Conservation (phyloP, 2,329 filamentous ascomycete genomes). For the Neocatenulostroma microsporum region DNA sequence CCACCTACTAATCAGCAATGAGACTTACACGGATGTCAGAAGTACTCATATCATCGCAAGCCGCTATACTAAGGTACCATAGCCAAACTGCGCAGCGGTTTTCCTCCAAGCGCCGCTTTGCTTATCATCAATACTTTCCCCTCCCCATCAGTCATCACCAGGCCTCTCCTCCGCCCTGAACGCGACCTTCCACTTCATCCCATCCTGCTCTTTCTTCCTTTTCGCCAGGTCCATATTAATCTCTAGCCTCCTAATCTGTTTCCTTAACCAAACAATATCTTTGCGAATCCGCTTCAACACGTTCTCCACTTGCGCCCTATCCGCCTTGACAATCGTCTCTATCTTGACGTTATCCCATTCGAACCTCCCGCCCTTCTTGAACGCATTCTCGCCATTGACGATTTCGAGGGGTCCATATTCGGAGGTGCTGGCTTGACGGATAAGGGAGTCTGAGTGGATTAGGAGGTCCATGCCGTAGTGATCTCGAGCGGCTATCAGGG, state of each 20-base stretch:
- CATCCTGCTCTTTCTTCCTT: background rate
- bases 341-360: background rate
- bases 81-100: too few species aligned
- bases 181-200: background rate
- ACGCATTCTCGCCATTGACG: background rate
- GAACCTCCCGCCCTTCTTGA: background rate
- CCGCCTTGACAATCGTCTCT: background rate
- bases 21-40: too few species aligned
- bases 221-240: background rate
- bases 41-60: too few species aligned
- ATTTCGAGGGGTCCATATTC: background rate
- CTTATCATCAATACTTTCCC: too few species aligned
- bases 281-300: background rate
- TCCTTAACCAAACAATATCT: background rate
- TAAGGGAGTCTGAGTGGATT: background rate
- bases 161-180: slow-evolving; percentile 1
- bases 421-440: background rate
- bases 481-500: background rate
- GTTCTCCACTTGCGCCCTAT: background rate
- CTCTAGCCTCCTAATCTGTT: slow-evolving; percentile 1
- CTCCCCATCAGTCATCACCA: too few species aligned
- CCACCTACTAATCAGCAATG: too few species aligned
- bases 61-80: too few species aligned
- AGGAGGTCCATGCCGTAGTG: background rate
- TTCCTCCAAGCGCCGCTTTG: too few species aligned